A percentile compares a stretch with the other conserved stretches of the same genome.
phyloP scores from a whole-genome alignment of 202 grass and related monocot species.

The Panicum virgatum region DNA sequence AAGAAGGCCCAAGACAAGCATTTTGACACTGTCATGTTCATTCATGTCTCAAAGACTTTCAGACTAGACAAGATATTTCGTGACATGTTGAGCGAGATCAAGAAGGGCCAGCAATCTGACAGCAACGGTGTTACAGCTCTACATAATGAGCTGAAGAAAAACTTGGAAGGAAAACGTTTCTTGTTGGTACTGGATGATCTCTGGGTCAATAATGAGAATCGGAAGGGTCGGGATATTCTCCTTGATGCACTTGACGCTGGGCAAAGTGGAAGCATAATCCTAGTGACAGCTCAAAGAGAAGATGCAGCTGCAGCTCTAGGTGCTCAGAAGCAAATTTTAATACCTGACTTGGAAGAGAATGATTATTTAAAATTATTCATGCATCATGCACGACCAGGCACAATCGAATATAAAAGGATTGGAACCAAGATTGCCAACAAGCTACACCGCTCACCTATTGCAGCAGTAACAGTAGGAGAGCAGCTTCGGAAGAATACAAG shows the following conservation, averaged over 20 bases:
- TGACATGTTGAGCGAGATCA: neutral
- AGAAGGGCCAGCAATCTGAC: fast-evolving
- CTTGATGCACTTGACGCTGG: neutral
- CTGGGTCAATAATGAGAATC: neutral
- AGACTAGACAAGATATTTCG: neutral
- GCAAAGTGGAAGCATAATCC: constrained; percentile 20
- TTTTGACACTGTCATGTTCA: constrained; percentile 21
- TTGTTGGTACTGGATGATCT: constrained; percentile 50
- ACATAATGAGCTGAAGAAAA: neutral
- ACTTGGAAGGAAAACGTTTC: neutral
- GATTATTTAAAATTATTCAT: constrained; percentile 22
- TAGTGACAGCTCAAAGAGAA: constrained; percentile 30
- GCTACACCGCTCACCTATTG: constrained; percentile 29
- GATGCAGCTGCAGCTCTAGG: neutral
- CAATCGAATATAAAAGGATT: neutral
- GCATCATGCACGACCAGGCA: constrained; percentile 14
- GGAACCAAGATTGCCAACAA: constrained; percentile 1
- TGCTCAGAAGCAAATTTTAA: neutral
- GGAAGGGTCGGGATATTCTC: neutral
- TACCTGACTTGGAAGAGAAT: neutral
- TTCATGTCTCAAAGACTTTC: constrained; percentile 1
- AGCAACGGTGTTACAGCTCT: neutral
- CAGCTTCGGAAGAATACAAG: neutral
- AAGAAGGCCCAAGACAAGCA: neutral
- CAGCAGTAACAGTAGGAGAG: constrained; percentile 13